Evolutionary conservation across 306 rosid species (phyloP).

Genomic region (Lathyrus tuberosus): DNA sequence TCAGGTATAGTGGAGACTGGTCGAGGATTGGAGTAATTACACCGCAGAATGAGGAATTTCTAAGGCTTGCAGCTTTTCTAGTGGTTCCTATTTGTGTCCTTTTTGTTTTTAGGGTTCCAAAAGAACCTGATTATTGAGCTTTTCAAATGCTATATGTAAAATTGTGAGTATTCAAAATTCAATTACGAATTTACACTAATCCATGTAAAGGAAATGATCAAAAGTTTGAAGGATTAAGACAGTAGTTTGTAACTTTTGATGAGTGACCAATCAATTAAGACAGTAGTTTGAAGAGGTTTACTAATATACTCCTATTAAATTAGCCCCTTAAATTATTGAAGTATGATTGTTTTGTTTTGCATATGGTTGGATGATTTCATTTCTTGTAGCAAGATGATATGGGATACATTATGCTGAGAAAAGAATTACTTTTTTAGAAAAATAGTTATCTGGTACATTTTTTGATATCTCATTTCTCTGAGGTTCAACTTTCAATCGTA

Average conservation of each 20-base stretch:
- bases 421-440: not conserved
- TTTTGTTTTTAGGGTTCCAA: slow-evolving; percentile 51
- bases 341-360: not conserved
- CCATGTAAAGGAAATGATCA: not conserved
- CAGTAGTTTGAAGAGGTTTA: too few species aligned
- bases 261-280: too few species aligned
- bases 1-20: slow-evolving; percentile 97
- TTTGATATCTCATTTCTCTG: not conserved
- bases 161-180: slow-evolving; percentile 15
- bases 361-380: too few species aligned
- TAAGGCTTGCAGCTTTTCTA: slow-evolving; percentile 70
- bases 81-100: slow-evolving; percentile 74
- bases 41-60: slow-evolving; percentile 59
- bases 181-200: not conserved
- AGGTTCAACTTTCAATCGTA: not conserved
- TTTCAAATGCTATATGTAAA: slow-evolving; percentile 15
- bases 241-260: too few species aligned
- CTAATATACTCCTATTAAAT: not conserved
- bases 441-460: not conserved
- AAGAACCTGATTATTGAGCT: slow-evolving; percentile 39
- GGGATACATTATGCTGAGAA: not conserved
- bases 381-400: not conserved
- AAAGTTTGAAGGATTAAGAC: not conserved
- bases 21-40: slow-evolving; percentile 89
- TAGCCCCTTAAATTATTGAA: not conserved